These are phyloP conservation scores for Erysiphe pulchra DNA, from an alignment of 2,329 filamentous ascomycete species.

Conservation along the genomic window DNA sequence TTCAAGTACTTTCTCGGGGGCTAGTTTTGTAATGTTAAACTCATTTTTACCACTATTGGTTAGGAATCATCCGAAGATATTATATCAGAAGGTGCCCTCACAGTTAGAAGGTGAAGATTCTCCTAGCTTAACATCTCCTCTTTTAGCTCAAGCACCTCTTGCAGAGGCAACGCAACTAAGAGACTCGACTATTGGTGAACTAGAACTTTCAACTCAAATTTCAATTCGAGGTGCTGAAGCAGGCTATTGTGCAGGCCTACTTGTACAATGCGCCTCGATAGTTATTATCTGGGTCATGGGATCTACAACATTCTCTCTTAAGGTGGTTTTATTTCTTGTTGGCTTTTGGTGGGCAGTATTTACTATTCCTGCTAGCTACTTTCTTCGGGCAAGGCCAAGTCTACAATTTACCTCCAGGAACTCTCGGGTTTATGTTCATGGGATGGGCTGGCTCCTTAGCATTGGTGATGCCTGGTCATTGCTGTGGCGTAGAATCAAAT, in stretches of 20 bases:
- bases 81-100: slow-evolving; percentile 5
- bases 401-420: slow-evolving; percentile 35
- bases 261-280: slow-evolving; percentile 63
- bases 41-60: slow-evolving; percentile 84
- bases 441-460: slow-evolving; percentile 38
- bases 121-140: slow-evolving; percentile 3
- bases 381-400: slow-evolving; percentile 69
- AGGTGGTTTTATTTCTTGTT: slow-evolving; percentile 65
- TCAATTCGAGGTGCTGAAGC: slow-evolving; percentile 85
- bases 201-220: slow-evolving; percentile 68
- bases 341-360: slow-evolving; percentile 87
- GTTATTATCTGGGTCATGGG: slow-evolving; percentile 45
- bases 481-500: slow-evolving; percentile 51
- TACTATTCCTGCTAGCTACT: slow-evolving; percentile 66
- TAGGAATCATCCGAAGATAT: slow-evolving; percentile 38
- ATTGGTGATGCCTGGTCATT: slow-evolving; percentile 67
- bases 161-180: slow-evolving; percentile 14
- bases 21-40: slow-evolving; percentile 85
- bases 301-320: slow-evolving; percentile 63
- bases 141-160: slow-evolving; percentile 16
- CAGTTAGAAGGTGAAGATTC: neutral
- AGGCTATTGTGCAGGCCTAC: slow-evolving; percentile 66
- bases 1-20: slow-evolving; percentile 82
- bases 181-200: slow-evolving; percentile 34
- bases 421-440: slow-evolving; percentile 9